Evolutionary conservation across 495 filamentous ascomycete genomes (phyloP), one percentile per base, ranked within the genome.

Genomic region (Cudoniella acicularis): DNA sequence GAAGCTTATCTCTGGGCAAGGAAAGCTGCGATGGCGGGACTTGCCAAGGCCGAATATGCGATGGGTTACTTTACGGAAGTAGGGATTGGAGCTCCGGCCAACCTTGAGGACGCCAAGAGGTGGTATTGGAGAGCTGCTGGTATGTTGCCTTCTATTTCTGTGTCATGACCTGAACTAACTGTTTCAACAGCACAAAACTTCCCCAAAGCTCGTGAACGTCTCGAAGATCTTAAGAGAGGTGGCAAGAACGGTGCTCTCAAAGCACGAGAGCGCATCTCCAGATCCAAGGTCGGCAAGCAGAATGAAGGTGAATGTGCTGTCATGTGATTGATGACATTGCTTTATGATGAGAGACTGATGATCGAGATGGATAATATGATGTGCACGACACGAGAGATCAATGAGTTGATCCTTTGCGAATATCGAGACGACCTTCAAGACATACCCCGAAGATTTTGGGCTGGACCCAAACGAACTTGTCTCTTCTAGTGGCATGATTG

Each of bases 111-210:
- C 74, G 94, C 93, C 18, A 96, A 96, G 77, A 82, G 91, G 65
- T 98, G 94, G 94, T 98, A 98, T 75, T 96, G 92, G 83, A 83
- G 92, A 73, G 91, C 94, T 76, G 94, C 94, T 73, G 88, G 94
- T 97, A 74, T 85, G 93, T 87, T 42, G 47, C 25, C 22, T 41
- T 17, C 49, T 56, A 41, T 30, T 64, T 43, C 56, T 21, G 18
- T 3, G 10, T 40, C 24, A 54, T n/a, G 65, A 41, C 9, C 13
- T 58, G 61, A 46, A 73, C 65, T 10, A 45, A 42, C 25, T 50
- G 10, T 20, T 9, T 36, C 26, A 60, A 43, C 57, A 97, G 94
- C 91, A 49, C 91, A 96, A 77, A 88, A 91, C 69, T 96, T 94
- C 71, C 88, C 90, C 41, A 97, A 97, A 69, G 94, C 94, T 20